Evolutionary conservation across 345 rosid genomes (phyloP), one percentile per base, ranked within the genome.

Genomic region (Syzygium jambos): DNA sequence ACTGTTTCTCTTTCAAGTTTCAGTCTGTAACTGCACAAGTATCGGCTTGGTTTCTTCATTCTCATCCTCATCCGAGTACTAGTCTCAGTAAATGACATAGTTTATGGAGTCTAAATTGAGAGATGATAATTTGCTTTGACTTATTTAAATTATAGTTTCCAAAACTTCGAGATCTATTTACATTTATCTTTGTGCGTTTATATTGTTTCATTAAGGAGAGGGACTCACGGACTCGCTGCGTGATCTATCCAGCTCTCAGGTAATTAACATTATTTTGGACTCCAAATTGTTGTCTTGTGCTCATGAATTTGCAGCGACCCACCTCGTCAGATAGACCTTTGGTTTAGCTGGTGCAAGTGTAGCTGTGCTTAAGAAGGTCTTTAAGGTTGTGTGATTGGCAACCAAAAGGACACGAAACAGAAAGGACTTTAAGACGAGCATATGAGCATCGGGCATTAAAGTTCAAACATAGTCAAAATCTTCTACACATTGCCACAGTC

Each of bases 171-270:
- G 21, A 52, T 61, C 59, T 51, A 65, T 57, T 84, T 29, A 78
- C 25, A 19, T 55, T 57, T 27, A 13, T 25, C 85, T 84, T 12
- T 68, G 52, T 86, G 65, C 78, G 51, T 46, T 89, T 55, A 80
- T 52, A 41, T 73, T 30, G 78, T 88, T 86, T 89, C 51, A 63
- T 87, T 86, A 93, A 96, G 99, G 98, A 89, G 98, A 97, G 89
- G 99, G 99, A 86, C 97, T 97, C 77, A 94, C 96, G 6, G 98
- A 96, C 90, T 95, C 97, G 6, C 86, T 97, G 90, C 93, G 51
- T 86, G 98, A 93, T 73, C 90, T 97, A 86, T 95, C 98, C 80
- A 96, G 96, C 90, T 88, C 96, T 82, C 98, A 95, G 95, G 99
- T 97, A 91, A 91, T 85, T 51, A 57, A 86, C 54, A 23, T 68